phyloP scores from a whole-genome alignment of 2,329 filamentous ascomycete genomes.

The Colletotrichum neosansevieriae region DNA sequence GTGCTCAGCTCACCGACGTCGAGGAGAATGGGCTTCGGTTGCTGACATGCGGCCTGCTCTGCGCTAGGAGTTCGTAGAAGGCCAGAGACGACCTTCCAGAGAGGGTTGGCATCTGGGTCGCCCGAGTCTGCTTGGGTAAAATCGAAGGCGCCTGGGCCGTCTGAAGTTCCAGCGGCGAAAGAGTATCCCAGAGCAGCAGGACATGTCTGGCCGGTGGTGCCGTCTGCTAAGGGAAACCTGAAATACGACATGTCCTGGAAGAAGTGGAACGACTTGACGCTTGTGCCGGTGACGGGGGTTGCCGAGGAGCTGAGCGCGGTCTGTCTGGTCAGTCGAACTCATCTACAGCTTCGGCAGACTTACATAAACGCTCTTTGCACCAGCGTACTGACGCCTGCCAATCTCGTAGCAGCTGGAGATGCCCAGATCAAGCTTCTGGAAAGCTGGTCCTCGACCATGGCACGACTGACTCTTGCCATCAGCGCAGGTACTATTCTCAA shows the following conservation, averaged over 20 bases:
- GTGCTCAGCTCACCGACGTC: conserved; percentile 84
- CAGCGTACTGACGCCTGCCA: conserved; percentile 76
- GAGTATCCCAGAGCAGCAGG: conserved; percentile 90
- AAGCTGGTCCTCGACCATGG: conserved; percentile 80
- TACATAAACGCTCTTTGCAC: conserved; percentile 61
- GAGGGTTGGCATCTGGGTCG: conserved; percentile 75
- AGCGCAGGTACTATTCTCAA: conserved; percentile 86
- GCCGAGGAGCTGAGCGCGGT: conserved; percentile 60
- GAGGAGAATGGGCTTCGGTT: conserved; percentile 85
- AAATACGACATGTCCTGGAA: conserved; percentile 86
- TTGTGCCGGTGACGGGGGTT: conserved; percentile 69
- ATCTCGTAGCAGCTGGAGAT: conserved; percentile 82
- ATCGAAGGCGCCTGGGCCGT: conserved; percentile 91
- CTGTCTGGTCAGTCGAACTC: conserved; percentile 53
- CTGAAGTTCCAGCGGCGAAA: conserved; percentile 92
- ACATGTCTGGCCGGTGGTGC: conserved; percentile 78
- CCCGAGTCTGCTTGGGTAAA: conserved; percentile 89
- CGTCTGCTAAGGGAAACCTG: conserved; percentile 79
- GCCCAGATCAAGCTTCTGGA: conserved; percentile 75
- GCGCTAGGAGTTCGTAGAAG: conserved; percentile 77
- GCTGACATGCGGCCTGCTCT: conserved; percentile 81
- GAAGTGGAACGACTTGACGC: conserved; percentile 85
- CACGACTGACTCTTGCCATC: conserved; percentile 77
- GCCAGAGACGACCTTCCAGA: conserved; percentile 83
- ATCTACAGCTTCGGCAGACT: conserved; percentile 46